These are phyloP conservation scores for Ambrosiella cleistominuta DNA, from an alignment of 2,329 filamentous ascomycete species.

Conservation along the genomic window DNA sequence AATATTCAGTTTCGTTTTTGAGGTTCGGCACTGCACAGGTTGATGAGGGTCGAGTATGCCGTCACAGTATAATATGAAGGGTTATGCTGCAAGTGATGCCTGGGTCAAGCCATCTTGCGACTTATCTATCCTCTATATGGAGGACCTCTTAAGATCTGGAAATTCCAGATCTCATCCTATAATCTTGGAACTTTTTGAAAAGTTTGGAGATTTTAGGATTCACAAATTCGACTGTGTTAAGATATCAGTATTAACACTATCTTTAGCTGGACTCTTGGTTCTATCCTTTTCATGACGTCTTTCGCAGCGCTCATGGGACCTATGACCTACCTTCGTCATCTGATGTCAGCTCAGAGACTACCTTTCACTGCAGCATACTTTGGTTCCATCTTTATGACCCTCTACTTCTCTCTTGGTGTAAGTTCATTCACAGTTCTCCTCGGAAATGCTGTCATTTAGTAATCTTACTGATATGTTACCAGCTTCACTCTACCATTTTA, in stretches of 20 bases:
- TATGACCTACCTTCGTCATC: constrained; percentile 62
- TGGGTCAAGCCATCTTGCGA: too few species aligned
- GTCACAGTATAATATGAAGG: too few species aligned
- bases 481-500: constrained; percentile 72
- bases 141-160: too few species aligned
- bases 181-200: too few species aligned
- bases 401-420: constrained; percentile 86
- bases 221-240: neutral
- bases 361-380: constrained; percentile 94
- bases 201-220: too few species aligned
- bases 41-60: too few species aligned
- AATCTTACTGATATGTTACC: too few species aligned
- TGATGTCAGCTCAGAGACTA: constrained; percentile 66
- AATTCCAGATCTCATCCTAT: too few species aligned
- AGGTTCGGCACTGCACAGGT: too few species aligned
- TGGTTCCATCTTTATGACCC: constrained; percentile 72
- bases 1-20: too few species aligned
- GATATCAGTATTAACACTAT: neutral
- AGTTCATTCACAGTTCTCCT: constrained; percentile 25
- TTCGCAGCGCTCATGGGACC: constrained; percentile 94
- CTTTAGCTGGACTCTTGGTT: constrained; percentile 82
- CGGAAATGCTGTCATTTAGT: neutral
- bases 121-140: too few species aligned
- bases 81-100: too few species aligned
- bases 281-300: constrained; percentile 71